Evolutionary conservation across 202 grass and related monocot genomes (phyloP), one percentile per base, ranked within the genome.

Genomic region (Carex sylvatica): DNA sequence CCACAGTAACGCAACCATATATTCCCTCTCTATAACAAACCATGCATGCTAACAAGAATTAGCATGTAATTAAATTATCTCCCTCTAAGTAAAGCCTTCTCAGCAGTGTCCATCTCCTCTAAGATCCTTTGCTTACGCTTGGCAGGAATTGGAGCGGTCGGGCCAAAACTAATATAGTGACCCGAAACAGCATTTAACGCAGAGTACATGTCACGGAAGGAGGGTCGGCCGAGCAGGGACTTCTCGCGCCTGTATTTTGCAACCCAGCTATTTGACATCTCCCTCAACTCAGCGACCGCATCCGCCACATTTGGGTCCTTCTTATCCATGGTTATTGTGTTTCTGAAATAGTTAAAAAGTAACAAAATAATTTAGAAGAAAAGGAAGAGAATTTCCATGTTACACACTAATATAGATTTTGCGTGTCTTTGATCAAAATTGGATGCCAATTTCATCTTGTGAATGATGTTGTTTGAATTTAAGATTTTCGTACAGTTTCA

Each of bases 111-210:
- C 90, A 96, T 88, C 89, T 99, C 97, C 88, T 99, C 97, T 77
- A 99, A 86, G 87, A 99, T 96, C 83, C 97, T 89, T 0, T 89
- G 72, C 86, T 92, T 92, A 84, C 95, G 95, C 92, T 98, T 98
- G 79, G 88, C 82, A 10, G 93, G 97, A 84, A 99, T 99, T 80
- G 97, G 88, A 46, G 93, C 97, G 1, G 93, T 96, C 85, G 97
- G 93, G 83, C 97, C 97, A 80, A 99, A 99, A 87, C 97, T 96
- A 90, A 99, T 91, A 88, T 99, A 99, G 85, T 99, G 97, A 15
- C 93, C 97, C 2, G 97, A 99, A 12, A 96, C 89, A 76, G 97
- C 97, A 83, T 99, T 99, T 79, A 99, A 87, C 59, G 97, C 97
- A 33, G 97, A 96, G 86, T 99, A 99, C 87, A 96, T 96, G 81